Base-by-base conservation (phyloP, 176 grass and related monocot species). In the Rhynchospora breviuscula region DNA sequence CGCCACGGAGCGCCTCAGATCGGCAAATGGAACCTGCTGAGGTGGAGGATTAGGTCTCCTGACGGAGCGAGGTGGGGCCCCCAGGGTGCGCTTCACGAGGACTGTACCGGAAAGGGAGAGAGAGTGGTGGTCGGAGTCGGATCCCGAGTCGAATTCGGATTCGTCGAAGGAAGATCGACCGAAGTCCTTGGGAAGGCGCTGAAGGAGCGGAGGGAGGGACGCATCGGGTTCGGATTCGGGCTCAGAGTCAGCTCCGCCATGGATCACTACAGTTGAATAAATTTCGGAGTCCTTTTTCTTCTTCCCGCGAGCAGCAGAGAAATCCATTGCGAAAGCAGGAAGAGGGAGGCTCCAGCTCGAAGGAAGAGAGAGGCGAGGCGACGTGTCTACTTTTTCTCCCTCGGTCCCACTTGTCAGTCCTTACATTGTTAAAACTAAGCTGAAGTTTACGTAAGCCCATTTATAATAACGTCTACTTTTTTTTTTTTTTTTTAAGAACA, bases 101-200 rank as follows among this genome's bases (percentile, higher is more conserved):
- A 93, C 83, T 15, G 91, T 93, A 53, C 91, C 89, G 7, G 91
- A 56, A 56, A 56, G 13, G 57, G 78, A 81, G 14, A 29, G 46
- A 17, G 52, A 81, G 33, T 84, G 84, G 44, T 87, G 79, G 0
- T 47, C 80, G 45, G 88, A 89, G 22, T 91, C 91, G 3, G 83
- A 88, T 29, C 85, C 93, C 76, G 87, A 88, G 26, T 90, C 85
- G 61, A 87, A 88, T 14, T 97, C 94, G 29, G 93, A 88, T 3
- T 98, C 93, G 77, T 99, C 96, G 86, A 93, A 93, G 68, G 90
- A 91, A 44, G 88, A 88, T 21, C 91, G 90, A 64, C 96, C 96
- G 80, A 99, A 99, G 89, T 99, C 96, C 91, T 99, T 99, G 80
- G 96, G 96, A 26, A 99, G 84, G 79, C 96, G 96, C 88, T 99